phyloP scores from a whole-genome alignment of 306 rosid genomes.

The Quercus glauca region DNA sequence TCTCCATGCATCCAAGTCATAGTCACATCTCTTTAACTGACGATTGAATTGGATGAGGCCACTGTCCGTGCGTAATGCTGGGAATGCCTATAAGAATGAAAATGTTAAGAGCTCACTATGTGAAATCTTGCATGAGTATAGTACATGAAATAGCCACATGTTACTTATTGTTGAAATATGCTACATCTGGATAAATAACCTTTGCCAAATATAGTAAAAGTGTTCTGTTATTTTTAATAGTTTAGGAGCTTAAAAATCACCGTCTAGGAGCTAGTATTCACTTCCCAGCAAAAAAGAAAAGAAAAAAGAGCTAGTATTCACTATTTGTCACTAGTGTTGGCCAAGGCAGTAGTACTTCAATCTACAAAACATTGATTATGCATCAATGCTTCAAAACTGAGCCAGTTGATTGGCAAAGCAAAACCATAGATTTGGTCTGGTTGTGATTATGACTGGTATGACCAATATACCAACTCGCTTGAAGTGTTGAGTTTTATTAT shows the following conservation, averaged over 20 bases:
- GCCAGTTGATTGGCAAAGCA: neutral
- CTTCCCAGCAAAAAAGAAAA: neutral
- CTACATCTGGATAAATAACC: neutral
- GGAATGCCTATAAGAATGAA: conserved; percentile 62
- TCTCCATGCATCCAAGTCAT: conserved; percentile 90
- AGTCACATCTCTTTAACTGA: conserved; percentile 84
- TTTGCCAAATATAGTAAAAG: neutral
- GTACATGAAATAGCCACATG: conserved; percentile 5
- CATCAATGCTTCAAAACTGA: neutral
- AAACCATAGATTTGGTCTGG: conserved; percentile 6
- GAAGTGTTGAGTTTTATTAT: neutral
- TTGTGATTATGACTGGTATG: conserved; percentile 6
- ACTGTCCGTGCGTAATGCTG: conserved; percentile 65
- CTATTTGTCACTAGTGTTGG: neutral
- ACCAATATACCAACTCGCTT: neutral
- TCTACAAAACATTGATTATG: neutral
- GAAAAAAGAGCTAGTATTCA: neutral
- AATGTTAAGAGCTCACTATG: conserved; percentile 6
- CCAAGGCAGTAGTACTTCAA: neutral
- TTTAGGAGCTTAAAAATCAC: neutral
- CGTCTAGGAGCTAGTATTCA: neutral
- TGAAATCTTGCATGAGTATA: conserved; percentile 16
- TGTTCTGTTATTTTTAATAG: neutral
- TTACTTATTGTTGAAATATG: neutral
- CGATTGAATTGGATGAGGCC: conserved; percentile 88